A percentile compares a stretch with the other conserved stretches of the same genome.
Evolutionary conservation across 129 eudicot species (phyloP).

Genomic region (Flaveria ramosissima): DNA sequence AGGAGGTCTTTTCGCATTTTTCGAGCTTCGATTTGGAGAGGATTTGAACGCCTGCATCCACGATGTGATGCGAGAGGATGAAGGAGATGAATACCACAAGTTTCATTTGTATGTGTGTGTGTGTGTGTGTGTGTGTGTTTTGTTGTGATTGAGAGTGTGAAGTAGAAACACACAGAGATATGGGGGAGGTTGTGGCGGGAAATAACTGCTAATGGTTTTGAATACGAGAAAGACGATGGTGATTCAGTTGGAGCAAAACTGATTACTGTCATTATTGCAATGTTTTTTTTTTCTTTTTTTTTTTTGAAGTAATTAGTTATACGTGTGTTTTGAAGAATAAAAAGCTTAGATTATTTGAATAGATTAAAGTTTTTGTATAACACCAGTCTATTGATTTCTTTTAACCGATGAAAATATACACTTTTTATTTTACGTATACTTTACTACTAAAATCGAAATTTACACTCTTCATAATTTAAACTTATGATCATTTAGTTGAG

Average conservation of each 20-base stretch:
- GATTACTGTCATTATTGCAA: not conserved
- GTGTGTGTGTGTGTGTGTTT: not conserved
- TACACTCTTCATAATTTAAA: no score
- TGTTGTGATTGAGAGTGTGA: not conserved
- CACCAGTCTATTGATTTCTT: no score
- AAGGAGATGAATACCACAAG: slow-evolving; percentile 19
- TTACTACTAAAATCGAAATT: no score
- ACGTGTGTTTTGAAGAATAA: no score
- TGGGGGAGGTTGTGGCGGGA: slow-evolving; percentile 23
- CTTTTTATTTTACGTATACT: no score
- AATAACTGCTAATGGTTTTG: slow-evolving; percentile 21
- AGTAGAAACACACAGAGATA: not conserved
- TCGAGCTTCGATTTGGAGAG: slow-evolving; percentile 81
- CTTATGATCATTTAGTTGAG: no score
- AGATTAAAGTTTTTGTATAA: no score
- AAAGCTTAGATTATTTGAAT: no score
- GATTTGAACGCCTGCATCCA: slow-evolving; percentile 38
- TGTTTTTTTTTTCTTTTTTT: no score
- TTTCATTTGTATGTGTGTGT: slow-evolving; percentile 35
- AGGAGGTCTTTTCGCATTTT: slow-evolving; percentile 57
- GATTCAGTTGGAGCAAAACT: not conserved
- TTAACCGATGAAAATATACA: no score
- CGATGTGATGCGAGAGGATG: slow-evolving; percentile 19
- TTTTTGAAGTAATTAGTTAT: not conserved
- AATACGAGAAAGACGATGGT: not conserved